phyloP scores from a whole-genome alignment of 2,329 filamentous ascomycete genomes.

The Penicillium brevicompactum region DNA sequence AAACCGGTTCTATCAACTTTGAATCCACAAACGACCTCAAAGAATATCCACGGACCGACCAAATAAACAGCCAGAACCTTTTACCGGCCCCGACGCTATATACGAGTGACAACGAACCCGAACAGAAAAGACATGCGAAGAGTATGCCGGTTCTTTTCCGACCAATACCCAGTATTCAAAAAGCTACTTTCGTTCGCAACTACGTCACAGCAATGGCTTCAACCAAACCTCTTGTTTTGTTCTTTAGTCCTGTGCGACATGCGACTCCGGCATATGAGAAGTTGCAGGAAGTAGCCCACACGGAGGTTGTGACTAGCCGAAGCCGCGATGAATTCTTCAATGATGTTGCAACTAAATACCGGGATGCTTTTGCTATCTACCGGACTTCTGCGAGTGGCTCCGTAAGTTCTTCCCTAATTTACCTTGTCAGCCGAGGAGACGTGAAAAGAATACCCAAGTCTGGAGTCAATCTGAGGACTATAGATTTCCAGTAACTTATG shows the following conservation, averaged over 20 bases:
- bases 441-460: too few relatives aligned
- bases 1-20: too few relatives aligned
- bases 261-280: neutral
- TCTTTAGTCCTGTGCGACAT: constrained; percentile 1
- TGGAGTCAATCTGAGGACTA: neutral
- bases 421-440: neutral
- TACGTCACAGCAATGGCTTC: neutral
- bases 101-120: neutral
- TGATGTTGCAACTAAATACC: neutral
- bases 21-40: too few relatives aligned
- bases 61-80: neutral
- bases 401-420: neutral
- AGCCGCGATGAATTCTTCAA: constrained; percentile 2
- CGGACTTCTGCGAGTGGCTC: constrained; percentile 2
- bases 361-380: constrained; percentile 1
- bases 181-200: constrained; percentile 18
- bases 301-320: neutral
- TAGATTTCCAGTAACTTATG: neutral
- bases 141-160: neutral
- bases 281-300: neutral
- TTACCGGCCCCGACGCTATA: neutral
- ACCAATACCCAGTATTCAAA: neutral
- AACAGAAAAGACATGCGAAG: neutral
- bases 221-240: neutral
- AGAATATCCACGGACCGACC: neutral